Base-by-base conservation (phyloP, 106 monocot species). In the Ottelia alismoides region DNA sequence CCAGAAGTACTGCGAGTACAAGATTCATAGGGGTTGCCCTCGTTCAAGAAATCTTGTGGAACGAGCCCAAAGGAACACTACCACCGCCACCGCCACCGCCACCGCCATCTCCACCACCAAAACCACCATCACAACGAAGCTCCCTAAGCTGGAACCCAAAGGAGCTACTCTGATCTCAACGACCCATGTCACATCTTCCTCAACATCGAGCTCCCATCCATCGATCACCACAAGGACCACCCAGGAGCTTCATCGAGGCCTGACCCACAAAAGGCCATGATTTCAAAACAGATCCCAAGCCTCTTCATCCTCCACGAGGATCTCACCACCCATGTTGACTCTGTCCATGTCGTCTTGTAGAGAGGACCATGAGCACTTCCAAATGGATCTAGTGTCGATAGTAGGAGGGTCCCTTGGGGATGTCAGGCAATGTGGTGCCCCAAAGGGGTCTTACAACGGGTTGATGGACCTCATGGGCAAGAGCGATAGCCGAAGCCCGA, bases 31-130 rank as follows among this genome's bases (percentile, higher is more conserved):
- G 44, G 71, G 74, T 21, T 74, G 78, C 49, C 78, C 74, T 47
- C 83, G 83, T 83, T 83, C 83, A 83, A 83, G 83, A 83, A 83
- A 83, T 77, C 83, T 54, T 74, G 83, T 83, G 83, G 83, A 83
- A 83, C 74, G 18, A 0, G 29, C 20, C 20, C 57, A 28, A 19
- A 40, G 45, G 22, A 65, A 60, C 22, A 24, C 35, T 3, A 18
- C 32, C 22, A 22, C 53, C 10, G 1, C 58, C 14, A 62, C 20
- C 16, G 11, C 25, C 19, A 52, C 16, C 45, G 12, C 2, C 31
- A 28, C 6, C 30, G 20, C 45, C 7, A 12, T 6, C 20, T 20
- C 57, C 45, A 14, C 45, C 25, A 26, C 1, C 31, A 6, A 5
- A 5, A 12, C 35, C 9, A 35, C 47, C 20, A 2, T 19, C 47